Base-by-base conservation (phyloP, 208 protist genomes). In the Phytomonas serpens region DNA sequence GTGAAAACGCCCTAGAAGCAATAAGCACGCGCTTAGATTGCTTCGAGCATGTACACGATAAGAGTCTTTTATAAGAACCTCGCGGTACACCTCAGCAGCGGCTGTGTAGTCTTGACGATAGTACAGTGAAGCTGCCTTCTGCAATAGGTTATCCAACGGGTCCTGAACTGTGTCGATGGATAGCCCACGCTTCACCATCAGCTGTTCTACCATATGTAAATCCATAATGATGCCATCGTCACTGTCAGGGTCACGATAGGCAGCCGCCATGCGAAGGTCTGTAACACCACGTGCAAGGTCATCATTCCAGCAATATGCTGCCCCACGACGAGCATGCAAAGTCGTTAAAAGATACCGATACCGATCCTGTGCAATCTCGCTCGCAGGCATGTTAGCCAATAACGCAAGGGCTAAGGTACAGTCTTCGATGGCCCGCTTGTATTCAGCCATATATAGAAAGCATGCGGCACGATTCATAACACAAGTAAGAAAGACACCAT, bases 391-490 rank as follows among this genome's bases (percentile, higher is more conserved):
- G 80, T 94, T 95, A 64, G 80, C 85, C 70, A 97, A 69, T 81
- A 96, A 84, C 42, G 88, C 94, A 40, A 97, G 79, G 11, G 89
- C 86, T 32, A 97, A 76, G 32, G 84, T 89, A 78, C 89, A 95
- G 81, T 97, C 93, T 74, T 96, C 93, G 47, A 93, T 81, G 30
- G 85, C 84, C 38, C 75, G 75, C 64, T 88, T 89, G 77, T 88
- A 96, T 63, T 93, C 85, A 64, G 76, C 81, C 63, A 95, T 75
- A 52, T 88, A 86, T 38, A 97, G 82, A 69, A 85, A 90, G 74
- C 89, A 94, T 0, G 90, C 93, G 34, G 89, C 85, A 37, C 93
- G 84, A 77, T 97, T 96, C 79, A 87, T 90, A 40, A 97, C 84
- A 70, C 89, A 94, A 3, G 88, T 90, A 38, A 97, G 69, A 77